Conservation (phyloP, 768 basidiomycete species). For the Pleurotus sapidus region DNA sequence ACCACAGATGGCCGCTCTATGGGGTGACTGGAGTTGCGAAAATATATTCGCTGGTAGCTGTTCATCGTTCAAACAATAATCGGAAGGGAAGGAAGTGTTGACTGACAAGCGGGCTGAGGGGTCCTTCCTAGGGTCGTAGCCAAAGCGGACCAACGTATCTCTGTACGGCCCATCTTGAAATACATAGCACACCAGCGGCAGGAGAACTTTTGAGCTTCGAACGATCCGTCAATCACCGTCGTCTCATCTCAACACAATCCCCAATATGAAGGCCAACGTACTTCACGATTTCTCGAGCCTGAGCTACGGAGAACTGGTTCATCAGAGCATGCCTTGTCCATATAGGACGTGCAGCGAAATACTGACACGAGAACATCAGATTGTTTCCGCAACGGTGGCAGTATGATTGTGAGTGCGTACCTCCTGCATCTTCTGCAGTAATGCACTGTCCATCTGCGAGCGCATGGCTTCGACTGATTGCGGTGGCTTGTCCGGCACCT, state of each 20-base stretch:
- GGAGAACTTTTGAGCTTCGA: slow-evolving; percentile 72
- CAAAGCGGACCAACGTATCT: slow-evolving; percentile 81
- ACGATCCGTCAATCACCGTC: not conserved
- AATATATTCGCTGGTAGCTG: slow-evolving; percentile 91
- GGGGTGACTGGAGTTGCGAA: slow-evolving; percentile 84
- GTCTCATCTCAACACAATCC: not conserved
- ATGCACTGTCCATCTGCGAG: slow-evolving; percentile 46
- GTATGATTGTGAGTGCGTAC: slow-evolving; percentile 26
- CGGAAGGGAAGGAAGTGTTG: not conserved
- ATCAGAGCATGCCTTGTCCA: slow-evolving; percentile 89
- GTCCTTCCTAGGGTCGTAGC: slow-evolving; percentile 86
- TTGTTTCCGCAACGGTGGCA: no score
- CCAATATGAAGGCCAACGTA: slow-evolving; percentile 29
- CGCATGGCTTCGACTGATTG: slow-evolving; percentile 58
- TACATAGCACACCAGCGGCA: slow-evolving; percentile 81
- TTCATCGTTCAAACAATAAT: not conserved
- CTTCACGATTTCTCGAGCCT: slow-evolving; percentile 76
- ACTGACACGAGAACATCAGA: slow-evolving; percentile 30
- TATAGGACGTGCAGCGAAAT: slow-evolving; percentile 73
- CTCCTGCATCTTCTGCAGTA: slow-evolving; percentile 53
- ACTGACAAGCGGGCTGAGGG: slow-evolving; percentile 74
- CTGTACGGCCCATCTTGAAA: slow-evolving; percentile 95
- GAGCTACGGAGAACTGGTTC: slow-evolving; percentile 71
- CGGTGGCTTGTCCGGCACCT: slow-evolving; percentile 70
- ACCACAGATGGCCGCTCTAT: slow-evolving; percentile 76